These are phyloP conservation scores for Sarocladium strictum DNA, from an alignment of 2,329 filamentous ascomycete species.

Conservation along the genomic window DNA sequence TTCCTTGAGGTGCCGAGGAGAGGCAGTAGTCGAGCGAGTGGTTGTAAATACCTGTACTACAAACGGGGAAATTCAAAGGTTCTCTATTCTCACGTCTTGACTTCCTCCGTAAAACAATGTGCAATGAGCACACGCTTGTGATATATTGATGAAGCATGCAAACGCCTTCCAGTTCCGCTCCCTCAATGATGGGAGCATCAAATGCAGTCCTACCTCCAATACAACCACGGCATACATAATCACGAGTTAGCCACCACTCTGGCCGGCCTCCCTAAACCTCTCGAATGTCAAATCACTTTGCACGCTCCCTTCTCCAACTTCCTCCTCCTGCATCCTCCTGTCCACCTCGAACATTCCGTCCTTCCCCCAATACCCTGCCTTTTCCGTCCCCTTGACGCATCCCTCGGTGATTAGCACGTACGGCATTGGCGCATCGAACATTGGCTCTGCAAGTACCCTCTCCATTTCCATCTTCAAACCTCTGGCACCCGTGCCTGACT, in stretches of 20 bases:
- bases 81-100: conserved; percentile 1
- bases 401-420: conserved; percentile 69
- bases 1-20: neutral
- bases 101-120: neutral
- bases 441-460: conserved; percentile 68
- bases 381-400: conserved; percentile 58
- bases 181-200: conserved; percentile 4
- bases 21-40: conserved; percentile 7
- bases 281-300: conserved; percentile 27
- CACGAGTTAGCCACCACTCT: conserved; percentile 41
- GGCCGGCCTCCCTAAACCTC: conserved; percentile 38
- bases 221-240: neutral
- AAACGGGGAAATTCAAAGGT: conserved; percentile 28
- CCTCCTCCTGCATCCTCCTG: conserved; percentile 60
- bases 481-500: conserved; percentile 66
- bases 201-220: neutral
- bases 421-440: conserved; percentile 74
- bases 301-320: conserved; percentile 20
- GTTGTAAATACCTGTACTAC: conserved; percentile 40
- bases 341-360: conserved; percentile 66
- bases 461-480: conserved; percentile 78
- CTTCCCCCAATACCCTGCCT: conserved; percentile 59
- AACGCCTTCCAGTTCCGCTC: too few species aligned
- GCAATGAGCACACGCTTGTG: neutral
- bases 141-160: too few species aligned